Evolutionary conservation across 768 basidiomycete genomes (phyloP).

Genomic region (Termitomyces sp.): DNA sequence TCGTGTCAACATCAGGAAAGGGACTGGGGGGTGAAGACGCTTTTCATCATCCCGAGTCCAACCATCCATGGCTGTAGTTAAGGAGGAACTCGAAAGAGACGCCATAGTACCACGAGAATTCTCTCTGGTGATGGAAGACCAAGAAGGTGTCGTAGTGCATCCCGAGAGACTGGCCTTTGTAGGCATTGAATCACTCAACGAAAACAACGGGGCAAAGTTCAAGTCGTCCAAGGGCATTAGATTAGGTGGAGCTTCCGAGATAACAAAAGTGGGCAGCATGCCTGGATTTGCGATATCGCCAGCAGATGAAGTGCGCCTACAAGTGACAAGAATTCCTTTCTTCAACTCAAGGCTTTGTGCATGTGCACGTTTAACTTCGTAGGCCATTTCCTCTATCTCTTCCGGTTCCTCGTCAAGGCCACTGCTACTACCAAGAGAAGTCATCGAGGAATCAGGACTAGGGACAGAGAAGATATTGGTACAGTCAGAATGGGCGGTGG

Average conservation of each 20-base stretch:
- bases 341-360: constrained; percentile 47
- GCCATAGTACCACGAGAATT: constrained; percentile 11
- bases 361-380: constrained; percentile 41
- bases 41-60: constrained; percentile 9
- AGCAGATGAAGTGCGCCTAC: constrained; percentile 12
- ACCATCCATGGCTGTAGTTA: constrained; percentile 8
- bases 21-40: constrained; percentile 13
- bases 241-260: constrained; percentile 14
- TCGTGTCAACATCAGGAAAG: constrained; percentile 26
- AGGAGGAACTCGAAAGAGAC: constrained; percentile 11
- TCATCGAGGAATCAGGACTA: constrained; percentile 16
- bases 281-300: neutral
- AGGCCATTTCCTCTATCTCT: constrained; percentile 24
- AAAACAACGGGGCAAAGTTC: constrained; percentile 5
- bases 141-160: constrained; percentile 5
- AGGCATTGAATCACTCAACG: constrained; percentile 3
- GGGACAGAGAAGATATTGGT: constrained; percentile 13
- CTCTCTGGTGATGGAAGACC: constrained; percentile 13
- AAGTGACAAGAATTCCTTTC: constrained; percentile 37
- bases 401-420: constrained; percentile 15
- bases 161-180: neutral
- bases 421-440: constrained; percentile 15
- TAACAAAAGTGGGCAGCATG: constrained; percentile 17
- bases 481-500: constrained; percentile 16
- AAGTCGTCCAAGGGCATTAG: constrained; percentile 3